Conservation (phyloP, 148 eudicot genomes). For the Heliosperma pusillum region DNA sequence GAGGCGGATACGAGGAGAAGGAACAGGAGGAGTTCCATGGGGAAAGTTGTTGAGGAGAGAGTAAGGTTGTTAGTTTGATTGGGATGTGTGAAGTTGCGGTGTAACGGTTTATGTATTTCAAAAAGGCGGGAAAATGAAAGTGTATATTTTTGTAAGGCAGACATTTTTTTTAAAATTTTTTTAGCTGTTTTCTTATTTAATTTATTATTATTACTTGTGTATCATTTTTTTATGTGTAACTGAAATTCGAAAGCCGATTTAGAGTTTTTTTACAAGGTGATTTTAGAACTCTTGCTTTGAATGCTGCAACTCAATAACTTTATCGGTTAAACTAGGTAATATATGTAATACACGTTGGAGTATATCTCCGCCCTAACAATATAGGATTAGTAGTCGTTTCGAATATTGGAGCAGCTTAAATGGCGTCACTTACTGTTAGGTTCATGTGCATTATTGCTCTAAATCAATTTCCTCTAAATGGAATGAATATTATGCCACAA, state of each 20-base stretch:
- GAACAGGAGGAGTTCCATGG: background rate
- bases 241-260: too few relatives aligned
- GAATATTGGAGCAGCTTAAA: too few relatives aligned
- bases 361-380: too few relatives aligned
- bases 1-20: background rate
- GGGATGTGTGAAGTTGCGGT: background rate
- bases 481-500: background rate
- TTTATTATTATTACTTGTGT: too few relatives aligned
- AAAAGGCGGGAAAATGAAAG: conserved; percentile 12
- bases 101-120: background rate
- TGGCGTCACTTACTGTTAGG: too few relatives aligned
- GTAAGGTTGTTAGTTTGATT: background rate
- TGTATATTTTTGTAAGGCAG: background rate
- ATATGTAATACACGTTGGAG: too few relatives aligned
- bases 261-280: too few relatives aligned
- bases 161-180: too few relatives aligned
- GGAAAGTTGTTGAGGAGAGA: conserved; percentile 7
- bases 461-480: background rate
- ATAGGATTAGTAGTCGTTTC: too few relatives aligned
- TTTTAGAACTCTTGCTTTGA: background rate
- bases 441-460: background rate
- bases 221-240: too few relatives aligned
- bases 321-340: background rate
- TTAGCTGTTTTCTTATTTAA: too few relatives aligned
- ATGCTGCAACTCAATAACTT: background rate